Conservation (phyloP, 2,329 filamentous ascomycete species). For the Arthrobotrys pseudoclavata region DNA sequence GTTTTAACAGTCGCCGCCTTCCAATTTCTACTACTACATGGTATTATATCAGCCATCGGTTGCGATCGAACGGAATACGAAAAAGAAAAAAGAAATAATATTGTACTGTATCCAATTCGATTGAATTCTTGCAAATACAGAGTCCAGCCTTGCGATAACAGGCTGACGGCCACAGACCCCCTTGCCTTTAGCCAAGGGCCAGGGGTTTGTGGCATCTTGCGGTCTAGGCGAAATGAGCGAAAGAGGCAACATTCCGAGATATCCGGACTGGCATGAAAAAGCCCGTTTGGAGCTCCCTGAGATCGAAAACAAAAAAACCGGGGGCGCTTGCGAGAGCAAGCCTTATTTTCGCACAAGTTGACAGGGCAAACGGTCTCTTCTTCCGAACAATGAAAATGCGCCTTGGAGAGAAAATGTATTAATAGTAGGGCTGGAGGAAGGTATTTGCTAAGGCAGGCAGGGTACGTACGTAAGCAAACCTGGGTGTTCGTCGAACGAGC, state of each 20-base stretch:
- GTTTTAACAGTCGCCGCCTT: neutral
- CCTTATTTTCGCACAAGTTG: neutral
- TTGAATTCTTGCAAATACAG: too few relatives aligned
- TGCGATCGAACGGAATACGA: too few relatives aligned
- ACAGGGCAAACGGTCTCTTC: neutral
- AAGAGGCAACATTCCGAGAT: conserved; percentile 55
- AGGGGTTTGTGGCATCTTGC: too few relatives aligned
- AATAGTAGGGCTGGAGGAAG: neutral
- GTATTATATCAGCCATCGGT: too few relatives aligned
- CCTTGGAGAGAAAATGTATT: neutral
- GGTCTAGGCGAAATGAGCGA: conserved; percentile 11
- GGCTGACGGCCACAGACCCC: too few relatives aligned
- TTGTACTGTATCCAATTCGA: too few relatives aligned
- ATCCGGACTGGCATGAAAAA: conserved; percentile 23
- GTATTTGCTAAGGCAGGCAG: neutral
- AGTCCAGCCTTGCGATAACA: too few relatives aligned
- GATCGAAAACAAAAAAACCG: neutral
- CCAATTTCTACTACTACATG: too few relatives aligned
- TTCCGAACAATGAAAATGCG: neutral
- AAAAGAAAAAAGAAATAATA: too few relatives aligned
- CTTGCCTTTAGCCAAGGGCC: neutral
- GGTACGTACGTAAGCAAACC: conserved; percentile 15
- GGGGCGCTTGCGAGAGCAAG: neutral
- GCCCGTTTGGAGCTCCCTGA: conserved; percentile 15
- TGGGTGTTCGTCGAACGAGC: conserved; percentile 7